A percentile compares a stretch with the other conserved stretches of the same genome.
phyloP scores from a whole-genome alignment of 306 rosid species.

The Dicorynia guianensis region DNA sequence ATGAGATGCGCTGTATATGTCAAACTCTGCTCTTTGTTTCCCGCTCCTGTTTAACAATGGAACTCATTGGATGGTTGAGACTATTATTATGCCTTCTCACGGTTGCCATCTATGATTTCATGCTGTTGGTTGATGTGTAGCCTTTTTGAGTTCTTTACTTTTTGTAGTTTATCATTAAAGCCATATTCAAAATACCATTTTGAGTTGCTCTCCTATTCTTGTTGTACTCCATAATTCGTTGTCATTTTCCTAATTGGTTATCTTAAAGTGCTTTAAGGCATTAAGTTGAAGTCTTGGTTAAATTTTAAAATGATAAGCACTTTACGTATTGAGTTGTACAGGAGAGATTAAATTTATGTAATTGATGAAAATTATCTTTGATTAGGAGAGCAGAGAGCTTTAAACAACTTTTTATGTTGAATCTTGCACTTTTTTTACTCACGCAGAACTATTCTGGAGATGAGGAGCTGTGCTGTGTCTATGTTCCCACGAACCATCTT shows the following conservation, averaged over 20 bases:
- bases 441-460: slow-evolving; percentile 83
- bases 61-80: slow-evolving; percentile 13
- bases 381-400: slow-evolving; percentile 1
- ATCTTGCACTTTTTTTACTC: background rate
- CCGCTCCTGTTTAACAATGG: background rate
- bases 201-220: background rate
- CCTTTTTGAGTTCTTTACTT: background rate
- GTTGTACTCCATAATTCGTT: background rate
- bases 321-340: slow-evolving; percentile 3
- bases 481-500: slow-evolving; percentile 92
- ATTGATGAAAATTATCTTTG: background rate
- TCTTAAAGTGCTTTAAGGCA: background rate
- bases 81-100: background rate
- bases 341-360: background rate
- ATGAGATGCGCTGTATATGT: background rate
- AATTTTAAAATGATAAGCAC: background rate
- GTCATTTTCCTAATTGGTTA: background rate
- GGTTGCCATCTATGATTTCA: background rate
- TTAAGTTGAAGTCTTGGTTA: background rate
- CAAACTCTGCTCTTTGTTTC: background rate
- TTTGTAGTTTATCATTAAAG: background rate
- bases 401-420: slow-evolving; percentile 9
- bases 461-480: slow-evolving; percentile 87
- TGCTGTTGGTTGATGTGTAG: slow-evolving; percentile 2
- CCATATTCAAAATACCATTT: background rate